A percentile compares a stretch with the other conserved stretches of the same genome.
Conservation (phyloP, 495 filamentous ascomycete genomes). For the Pseudoneurospora amorphoporcata region DNA sequence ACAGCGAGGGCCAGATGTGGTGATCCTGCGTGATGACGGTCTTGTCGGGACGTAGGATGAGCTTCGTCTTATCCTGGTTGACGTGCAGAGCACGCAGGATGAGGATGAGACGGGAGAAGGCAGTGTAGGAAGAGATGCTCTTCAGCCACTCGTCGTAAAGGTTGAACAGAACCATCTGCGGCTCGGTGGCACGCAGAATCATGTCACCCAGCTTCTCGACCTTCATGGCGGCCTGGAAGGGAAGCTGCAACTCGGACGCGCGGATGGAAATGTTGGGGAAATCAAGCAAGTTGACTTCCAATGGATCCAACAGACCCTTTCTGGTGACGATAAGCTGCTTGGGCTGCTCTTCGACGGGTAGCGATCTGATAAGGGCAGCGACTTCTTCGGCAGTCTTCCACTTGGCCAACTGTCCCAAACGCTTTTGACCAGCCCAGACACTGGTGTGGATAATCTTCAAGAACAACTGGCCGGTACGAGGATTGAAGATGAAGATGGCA, state of each 20-base stretch:
- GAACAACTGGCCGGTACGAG: slow-evolving; percentile 93
- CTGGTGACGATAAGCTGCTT: slow-evolving; percentile 98
- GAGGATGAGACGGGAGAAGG: slow-evolving; percentile 91
- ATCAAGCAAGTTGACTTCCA: slow-evolving; percentile 94
- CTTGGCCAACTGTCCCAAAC: slow-evolving; percentile 95
- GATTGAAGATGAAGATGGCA: slow-evolving; percentile 99
- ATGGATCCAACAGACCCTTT: slow-evolving; percentile 93
- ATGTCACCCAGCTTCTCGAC: slow-evolving; percentile 98
- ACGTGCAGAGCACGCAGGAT: slow-evolving; percentile 95
- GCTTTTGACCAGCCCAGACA: slow-evolving; percentile 99
- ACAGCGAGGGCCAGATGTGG: slow-evolving; percentile 94
- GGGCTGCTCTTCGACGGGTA: slow-evolving; percentile 97
- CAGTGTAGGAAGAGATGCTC: slow-evolving; percentile 96
- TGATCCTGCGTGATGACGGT: slow-evolving; percentile 97
- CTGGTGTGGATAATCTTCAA: slow-evolving; percentile 99
- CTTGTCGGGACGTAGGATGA: slow-evolving; percentile 95
- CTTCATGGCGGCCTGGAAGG: slow-evolving; percentile 99
- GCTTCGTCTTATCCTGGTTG: slow-evolving; percentile 96
- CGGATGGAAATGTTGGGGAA: slow-evolving; percentile 99
- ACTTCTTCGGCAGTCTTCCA: slow-evolving; percentile 99
- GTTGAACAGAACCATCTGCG: slow-evolving; percentile 99
- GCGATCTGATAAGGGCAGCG: slow-evolving; percentile 88
- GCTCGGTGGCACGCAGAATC: slow-evolving; percentile 95
- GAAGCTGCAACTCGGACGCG: slow-evolving; percentile 92
- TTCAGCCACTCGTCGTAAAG: slow-evolving; percentile 99